phyloP scores from a whole-genome alignment of 2,329 filamentous ascomycete genomes.

The Pestalotiopsis sp. region DNA sequence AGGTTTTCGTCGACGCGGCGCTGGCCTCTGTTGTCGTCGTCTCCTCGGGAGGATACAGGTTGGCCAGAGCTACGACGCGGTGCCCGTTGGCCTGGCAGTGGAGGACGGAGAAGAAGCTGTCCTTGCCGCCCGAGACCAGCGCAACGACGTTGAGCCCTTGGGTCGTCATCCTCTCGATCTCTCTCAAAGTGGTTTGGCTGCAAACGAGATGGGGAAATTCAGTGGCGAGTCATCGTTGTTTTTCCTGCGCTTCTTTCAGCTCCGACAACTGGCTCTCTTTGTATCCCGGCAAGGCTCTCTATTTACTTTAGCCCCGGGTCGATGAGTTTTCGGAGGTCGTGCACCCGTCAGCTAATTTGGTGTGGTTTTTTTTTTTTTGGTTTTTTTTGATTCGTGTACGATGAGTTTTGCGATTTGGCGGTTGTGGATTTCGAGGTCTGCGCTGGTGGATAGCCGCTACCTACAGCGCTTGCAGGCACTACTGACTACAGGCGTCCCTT shows the following conservation, averaged over 20 bases:
- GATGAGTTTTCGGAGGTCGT: conserved; percentile 4
- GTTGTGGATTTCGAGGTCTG: background rate
- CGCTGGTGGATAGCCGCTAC: background rate
- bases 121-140: conserved; percentile 93
- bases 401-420: background rate
- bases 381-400: background rate
- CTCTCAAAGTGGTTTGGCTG: background rate
- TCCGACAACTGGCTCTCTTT: background rate
- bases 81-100: conserved; percentile 90
- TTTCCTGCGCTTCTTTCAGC: background rate
- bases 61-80: conserved; percentile 82
- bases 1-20: conserved; percentile 14
- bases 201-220: background rate
- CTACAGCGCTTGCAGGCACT: background rate
- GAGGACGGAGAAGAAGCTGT: conserved; percentile 90
- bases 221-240: conserved; percentile 3
- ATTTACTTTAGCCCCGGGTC: background rate
- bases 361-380: background rate
- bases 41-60: conserved; percentile 66
- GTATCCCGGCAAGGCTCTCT: background rate
- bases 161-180: conserved; percentile 35
- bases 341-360: conserved; percentile 4
- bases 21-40: conserved; percentile 7
- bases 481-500: background rate
- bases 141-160: conserved; percentile 76